Evolutionary conservation across 2,329 filamentous ascomycete species (phyloP), one percentile per base, ranked within the genome.

Genomic region (Ascochyta rabiei): DNA sequence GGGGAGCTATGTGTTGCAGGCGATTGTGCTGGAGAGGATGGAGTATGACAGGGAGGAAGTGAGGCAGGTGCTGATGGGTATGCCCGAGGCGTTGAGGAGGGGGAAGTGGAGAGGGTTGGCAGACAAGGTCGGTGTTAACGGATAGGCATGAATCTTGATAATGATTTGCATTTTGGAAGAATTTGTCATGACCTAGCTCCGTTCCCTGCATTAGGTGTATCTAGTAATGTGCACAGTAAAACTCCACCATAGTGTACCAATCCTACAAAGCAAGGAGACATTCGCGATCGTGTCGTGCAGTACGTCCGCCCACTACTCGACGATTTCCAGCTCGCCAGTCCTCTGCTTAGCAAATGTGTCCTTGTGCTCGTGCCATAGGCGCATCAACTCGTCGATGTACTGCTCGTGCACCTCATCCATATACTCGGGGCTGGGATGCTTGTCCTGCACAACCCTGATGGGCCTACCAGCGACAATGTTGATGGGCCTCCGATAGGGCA

Each of bases 391-490:
- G 24, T 82, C 78, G 1, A 95, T 83, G 75, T 99, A 99, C 62
- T 86, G 77, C 19, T 80, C 81, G 74, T 98, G 95, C 56, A 97
- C 80, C 63, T 89, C 79, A 68, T 96, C 88, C 58, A 98, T 86
- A 64, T 96, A 91, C 7, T 81, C 82, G 56, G 89, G 84, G 21
- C 88, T 83, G 1, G 93, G 89, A 57, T 86, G 85, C 30, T 84
- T 78, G 44, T 82, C 75, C 67, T 83, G 82, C 45, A 84, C 78
- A 6, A 96, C 88, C 59, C 81, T 80, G 57, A 97, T 91, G 0
- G 93, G 92, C 47, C 84, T 82, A 3, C 93, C 93, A 13, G 96
- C 90, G 12, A 99, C 93, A 42, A 97, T 86, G 70, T 98, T 95
- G 55, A 99, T 80, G 10, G 91, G 88, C 45, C 88, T 82, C 12